A percentile compares a stretch with the other conserved stretches of the same genome.
Evolutionary conservation across 2,329 filamentous ascomycete genomes (phyloP).

Genomic region (Coniochaeta pulveracea): DNA sequence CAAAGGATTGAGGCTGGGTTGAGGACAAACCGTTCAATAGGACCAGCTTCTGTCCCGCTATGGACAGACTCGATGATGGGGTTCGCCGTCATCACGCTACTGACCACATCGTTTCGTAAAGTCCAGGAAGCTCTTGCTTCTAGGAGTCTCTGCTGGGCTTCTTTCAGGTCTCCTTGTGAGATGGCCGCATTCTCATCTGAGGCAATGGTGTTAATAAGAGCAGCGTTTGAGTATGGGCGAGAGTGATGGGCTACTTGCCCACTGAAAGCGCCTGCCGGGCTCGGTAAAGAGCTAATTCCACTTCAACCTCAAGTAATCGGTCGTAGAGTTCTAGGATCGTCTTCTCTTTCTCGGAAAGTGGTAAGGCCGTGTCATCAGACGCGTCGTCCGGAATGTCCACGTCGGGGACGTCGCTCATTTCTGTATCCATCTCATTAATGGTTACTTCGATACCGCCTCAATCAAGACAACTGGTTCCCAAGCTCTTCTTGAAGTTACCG

Average conservation of each 20-base stretch:
- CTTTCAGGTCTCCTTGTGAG: constrained; percentile 37
- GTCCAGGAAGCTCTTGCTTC: constrained; percentile 60
- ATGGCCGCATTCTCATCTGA: neutral
- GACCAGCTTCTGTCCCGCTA: constrained; percentile 48
- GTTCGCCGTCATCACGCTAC: constrained; percentile 59
- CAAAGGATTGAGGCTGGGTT: neutral
- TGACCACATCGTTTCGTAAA: constrained; percentile 56
- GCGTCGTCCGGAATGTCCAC: neutral
- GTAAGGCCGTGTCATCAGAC: neutral
- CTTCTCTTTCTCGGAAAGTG: constrained; percentile 54
- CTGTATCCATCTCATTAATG: neutral
- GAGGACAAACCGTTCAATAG: constrained; percentile 56
- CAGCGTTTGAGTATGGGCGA: constrained; percentile 3
- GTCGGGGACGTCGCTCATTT: neutral
- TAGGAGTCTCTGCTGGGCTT: constrained; percentile 54
- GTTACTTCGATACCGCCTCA: too few species aligned
- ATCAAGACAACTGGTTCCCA: too few species aligned
- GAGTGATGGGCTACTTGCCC: constrained; percentile 16
- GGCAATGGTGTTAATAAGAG: neutral
- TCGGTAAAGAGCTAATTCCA: constrained; percentile 59
- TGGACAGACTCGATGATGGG: constrained; percentile 72
- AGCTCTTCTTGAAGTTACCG: too few species aligned
- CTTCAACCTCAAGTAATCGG: constrained; percentile 55
- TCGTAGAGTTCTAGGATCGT: constrained; percentile 60
- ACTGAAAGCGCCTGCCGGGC: constrained; percentile 28